Conservation (phyloP, 2,329 filamentous ascomycete genomes). For the Hypoxylon sp. region DNA sequence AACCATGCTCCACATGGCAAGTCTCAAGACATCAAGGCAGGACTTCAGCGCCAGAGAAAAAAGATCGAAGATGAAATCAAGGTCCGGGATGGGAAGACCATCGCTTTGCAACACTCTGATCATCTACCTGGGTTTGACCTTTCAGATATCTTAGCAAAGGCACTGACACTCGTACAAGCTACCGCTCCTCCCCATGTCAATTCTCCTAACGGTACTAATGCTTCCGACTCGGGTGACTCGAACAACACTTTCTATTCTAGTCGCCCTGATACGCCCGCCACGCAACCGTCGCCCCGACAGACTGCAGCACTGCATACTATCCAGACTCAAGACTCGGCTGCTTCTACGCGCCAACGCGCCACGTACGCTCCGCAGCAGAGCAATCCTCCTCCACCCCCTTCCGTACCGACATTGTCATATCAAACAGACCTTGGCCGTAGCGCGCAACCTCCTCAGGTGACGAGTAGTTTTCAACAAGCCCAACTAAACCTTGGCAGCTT, state of each 20-base stretch:
- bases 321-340: conserved; percentile 54
- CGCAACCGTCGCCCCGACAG: conserved; percentile 62
- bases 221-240: conserved; percentile 77
- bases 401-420: conserved; percentile 27
- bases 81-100: conserved; percentile 72
- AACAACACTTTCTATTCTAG: conserved; percentile 97
- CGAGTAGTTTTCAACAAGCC: conserved; percentile 38
- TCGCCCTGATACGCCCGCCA: conserved; percentile 81
- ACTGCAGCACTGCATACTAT: conserved; percentile 56
- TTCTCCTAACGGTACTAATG: conserved; percentile 66
- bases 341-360: conserved; percentile 52
- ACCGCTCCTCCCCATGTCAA: conserved; percentile 71
- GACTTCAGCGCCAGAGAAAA: conserved; percentile 82
- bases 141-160: conserved; percentile 77
- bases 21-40: conserved; percentile 84
- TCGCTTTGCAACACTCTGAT: conserved; percentile 59
- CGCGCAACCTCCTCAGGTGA: conserved; percentile 28
- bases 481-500: conserved; percentile 23
- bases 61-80: conserved; percentile 81
- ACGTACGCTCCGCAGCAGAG: conserved; percentile 37
- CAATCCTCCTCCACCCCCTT: conserved; percentile 29
- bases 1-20: conserved; percentile 88
- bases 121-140: conserved; percentile 75
- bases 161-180: conserved; percentile 77
- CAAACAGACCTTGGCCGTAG: conserved; percentile 31